Percentiles rank a stretch among this genome's conserved stretches.
Conservation (phyloP, 768 basidiomycete genomes). For the Cyathus striatus region DNA sequence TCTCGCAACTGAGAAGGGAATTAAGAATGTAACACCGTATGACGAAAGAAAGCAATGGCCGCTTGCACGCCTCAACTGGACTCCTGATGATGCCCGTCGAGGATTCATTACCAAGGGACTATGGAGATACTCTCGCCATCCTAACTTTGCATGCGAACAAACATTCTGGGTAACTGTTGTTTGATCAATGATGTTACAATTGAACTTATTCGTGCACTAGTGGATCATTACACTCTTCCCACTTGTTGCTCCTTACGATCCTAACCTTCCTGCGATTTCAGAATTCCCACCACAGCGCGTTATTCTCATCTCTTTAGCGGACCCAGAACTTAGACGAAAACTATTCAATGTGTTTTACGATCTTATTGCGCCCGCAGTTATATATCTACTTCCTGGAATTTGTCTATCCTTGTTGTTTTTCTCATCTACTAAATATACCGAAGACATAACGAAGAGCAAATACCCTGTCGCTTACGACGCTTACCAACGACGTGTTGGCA, state of each 20-base stretch:
- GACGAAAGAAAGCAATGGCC: conserved; percentile 52
- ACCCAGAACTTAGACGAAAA: conserved; percentile 12
- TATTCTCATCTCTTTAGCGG: conserved; percentile 7
- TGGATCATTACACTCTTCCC: conserved; percentile 68
- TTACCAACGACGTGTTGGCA: conserved; percentile 75
- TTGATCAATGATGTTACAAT: conserved; percentile 1
- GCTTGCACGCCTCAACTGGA: conserved; percentile 63
- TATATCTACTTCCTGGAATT: conserved; percentile 47
- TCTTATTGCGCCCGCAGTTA: conserved; percentile 18
- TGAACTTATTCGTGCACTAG: conserved; percentile 25
- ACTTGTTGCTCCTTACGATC: conserved; percentile 37
- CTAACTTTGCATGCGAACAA: conserved; percentile 92
- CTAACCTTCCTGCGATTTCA: conserved; percentile 13
- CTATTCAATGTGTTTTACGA: conserved; percentile 19
- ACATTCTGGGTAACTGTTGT: conserved; percentile 59
- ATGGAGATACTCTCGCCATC: conserved; percentile 86
- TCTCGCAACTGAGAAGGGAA: conserved; percentile 23
- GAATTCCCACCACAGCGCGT: conserved; percentile 7
- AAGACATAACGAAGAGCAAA: conserved; percentile 72
- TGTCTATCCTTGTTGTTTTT: conserved; percentile 68
- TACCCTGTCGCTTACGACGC: conserved; percentile 65
- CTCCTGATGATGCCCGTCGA: conserved; percentile 59
- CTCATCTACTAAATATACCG: conserved; percentile 75
- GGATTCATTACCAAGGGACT: conserved; percentile 85
- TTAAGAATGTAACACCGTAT: conserved; percentile 29